Base-by-base conservation (phyloP, 192 early-diverging fungal species). In the Thamnidium elegans region DNA sequence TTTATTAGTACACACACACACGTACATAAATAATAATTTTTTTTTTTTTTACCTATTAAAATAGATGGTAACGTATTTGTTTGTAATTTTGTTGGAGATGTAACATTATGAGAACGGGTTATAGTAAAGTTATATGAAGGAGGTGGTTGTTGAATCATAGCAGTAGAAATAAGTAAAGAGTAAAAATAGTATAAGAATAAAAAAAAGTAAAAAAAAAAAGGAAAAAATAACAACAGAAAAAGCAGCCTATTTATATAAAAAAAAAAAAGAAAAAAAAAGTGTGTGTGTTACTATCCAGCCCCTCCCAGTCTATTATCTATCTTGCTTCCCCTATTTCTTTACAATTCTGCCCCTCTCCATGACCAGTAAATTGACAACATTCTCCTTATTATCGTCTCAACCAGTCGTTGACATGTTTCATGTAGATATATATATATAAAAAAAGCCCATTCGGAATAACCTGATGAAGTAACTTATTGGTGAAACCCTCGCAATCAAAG, bases 11-110 rank as follows among this genome's bases (percentile, higher is more conserved):
- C 19, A 45, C 2, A 31, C 14, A 7, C 1, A 55, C 10, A 55
- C 6, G 7, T 23, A n/a, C n/a, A n/a, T 13, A 20, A 3, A n/a
- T 48, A 13, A 4, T 14, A 17, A 2, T 17, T 30, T 7, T 55
- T 15, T 19, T 34, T 0, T 55, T 23, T 13, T 45, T 17, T 67
- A 67, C 66, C 66, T 50, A 56, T 67, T 23, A 67, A 23, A 11
- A 60, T 20, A 32, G 66, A 60, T 36, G 66, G 66, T 50, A 59
- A 48, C 15, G 46, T 48, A 48, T 59, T 21, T 20, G 30, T 31
- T 31, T 34, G 48, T 52, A 19, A 34, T 17, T 50, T 63, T 30
- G 50, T 63, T 50, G 26, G 26, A 26, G 46, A 50, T 59, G 19
- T 15, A 10, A 48, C 46, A 15, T 59, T 23, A 21, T 59, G 58